Conservation (phyloP, 1,284 basidiomycete species). For the Apiotrichum montevideense region DNA sequence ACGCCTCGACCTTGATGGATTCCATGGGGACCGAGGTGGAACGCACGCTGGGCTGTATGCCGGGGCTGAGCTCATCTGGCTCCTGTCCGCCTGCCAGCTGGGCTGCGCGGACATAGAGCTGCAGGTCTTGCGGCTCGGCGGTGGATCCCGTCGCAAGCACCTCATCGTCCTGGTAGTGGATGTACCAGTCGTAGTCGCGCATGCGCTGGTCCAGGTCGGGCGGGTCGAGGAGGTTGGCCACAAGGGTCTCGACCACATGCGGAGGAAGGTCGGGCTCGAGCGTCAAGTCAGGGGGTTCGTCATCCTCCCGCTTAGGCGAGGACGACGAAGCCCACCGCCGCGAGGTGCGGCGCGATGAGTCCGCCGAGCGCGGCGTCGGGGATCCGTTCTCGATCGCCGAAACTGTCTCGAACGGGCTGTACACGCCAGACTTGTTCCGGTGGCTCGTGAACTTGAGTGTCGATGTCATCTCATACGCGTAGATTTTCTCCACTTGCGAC, state of each 20-base stretch:
- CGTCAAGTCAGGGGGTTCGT: neutral
- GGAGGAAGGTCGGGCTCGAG: constrained; percentile 2
- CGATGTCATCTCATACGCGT: constrained; percentile 43
- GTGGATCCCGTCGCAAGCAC: constrained; percentile 33
- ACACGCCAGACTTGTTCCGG: constrained; percentile 29
- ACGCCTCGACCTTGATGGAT: constrained; percentile 5
- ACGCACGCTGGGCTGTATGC: neutral
- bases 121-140: constrained; percentile 47
- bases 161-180: constrained; percentile 47
- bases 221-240: constrained; percentile 59
- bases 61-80: constrained; percentile 20
- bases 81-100: constrained; percentile 37
- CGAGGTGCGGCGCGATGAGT: constrained; percentile 25
- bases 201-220: constrained; percentile 48
- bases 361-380: constrained; percentile 1
- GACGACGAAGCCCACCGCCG: constrained; percentile 27
- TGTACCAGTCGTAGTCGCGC: constrained; percentile 70
- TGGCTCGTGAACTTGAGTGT: constrained; percentile 26
- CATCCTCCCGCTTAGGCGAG: constrained; percentile 3
- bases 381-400: neutral
- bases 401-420: constrained; percentile 37
- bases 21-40: neutral
- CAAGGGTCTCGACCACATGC: constrained; percentile 54
- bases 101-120: constrained; percentile 43
- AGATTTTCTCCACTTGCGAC: constrained; percentile 56